phyloP scores from a whole-genome alignment of 1,284 basidiomycete species.

The Ganoderma leucocontextum region DNA sequence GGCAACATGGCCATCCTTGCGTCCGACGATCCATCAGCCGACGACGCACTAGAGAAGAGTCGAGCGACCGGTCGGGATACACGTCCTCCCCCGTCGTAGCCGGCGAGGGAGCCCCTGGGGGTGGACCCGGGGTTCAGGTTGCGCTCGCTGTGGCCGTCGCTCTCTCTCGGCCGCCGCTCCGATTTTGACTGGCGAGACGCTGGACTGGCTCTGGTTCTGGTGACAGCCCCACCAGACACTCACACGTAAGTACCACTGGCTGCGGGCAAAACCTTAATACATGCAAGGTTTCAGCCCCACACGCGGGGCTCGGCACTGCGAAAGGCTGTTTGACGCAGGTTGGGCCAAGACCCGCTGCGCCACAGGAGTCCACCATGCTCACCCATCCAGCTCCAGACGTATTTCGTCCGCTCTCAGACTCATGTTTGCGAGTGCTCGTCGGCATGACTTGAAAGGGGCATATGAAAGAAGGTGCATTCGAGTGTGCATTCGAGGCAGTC shows the following conservation, averaged over 20 bases:
- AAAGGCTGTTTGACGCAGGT: constrained; percentile 6
- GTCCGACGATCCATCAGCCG: constrained; percentile 33
- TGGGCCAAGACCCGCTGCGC: constrained; percentile 1
- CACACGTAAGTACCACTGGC: constrained; percentile 6
- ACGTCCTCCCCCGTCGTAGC: constrained; percentile 18
- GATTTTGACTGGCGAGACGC: constrained; percentile 1
- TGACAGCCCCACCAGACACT: constrained; percentile 12
- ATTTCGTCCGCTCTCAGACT: not conserved
- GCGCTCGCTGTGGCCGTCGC: not conserved
- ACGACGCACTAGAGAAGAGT: constrained; percentile 15
- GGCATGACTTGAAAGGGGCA: constrained; percentile 12
- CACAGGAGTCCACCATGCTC: constrained; percentile 4
- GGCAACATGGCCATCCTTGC: constrained; percentile 22
- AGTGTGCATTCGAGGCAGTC: not conserved
- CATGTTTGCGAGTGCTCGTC: not conserved
- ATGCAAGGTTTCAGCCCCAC: constrained; percentile 11
- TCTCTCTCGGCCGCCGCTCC: not conserved
- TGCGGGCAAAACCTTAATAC: constrained; percentile 16
- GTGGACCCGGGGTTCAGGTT: not conserved
- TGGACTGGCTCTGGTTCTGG: not conserved
- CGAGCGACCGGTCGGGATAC: constrained; percentile 18
- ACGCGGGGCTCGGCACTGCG: constrained; percentile 2
- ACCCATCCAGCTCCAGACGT: not conserved
- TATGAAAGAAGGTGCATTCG: constrained; percentile 15
- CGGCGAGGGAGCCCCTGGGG: not conserved